These are phyloP conservation scores for Metschnikowia borealis DNA, from an alignment of 805 yeast genomes.

Conservation along the genomic window DNA sequence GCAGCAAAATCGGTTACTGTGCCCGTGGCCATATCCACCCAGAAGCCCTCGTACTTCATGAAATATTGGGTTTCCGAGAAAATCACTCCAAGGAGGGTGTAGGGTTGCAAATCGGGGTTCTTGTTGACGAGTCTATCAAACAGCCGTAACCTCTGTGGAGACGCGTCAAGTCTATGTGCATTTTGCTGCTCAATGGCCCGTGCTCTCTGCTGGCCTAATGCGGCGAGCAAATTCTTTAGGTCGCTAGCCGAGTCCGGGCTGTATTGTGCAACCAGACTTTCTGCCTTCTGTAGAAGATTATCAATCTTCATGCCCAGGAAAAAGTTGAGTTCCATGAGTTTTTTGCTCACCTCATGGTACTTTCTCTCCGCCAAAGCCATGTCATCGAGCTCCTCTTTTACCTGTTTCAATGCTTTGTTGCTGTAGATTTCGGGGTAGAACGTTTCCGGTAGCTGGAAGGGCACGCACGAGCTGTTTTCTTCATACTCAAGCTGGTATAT, in stretches of 20 bases:
- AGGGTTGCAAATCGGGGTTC: slow-evolving; percentile 17
- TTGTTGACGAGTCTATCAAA: slow-evolving; percentile 9
- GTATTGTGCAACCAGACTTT: slow-evolving; percentile 19
- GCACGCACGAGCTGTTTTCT: slow-evolving; percentile 17
- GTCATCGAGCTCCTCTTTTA: slow-evolving; percentile 20
- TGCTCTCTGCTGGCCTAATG: slow-evolving; percentile 19
- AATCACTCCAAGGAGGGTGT: slow-evolving; percentile 29
- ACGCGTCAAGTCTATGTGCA: slow-evolving; percentile 17
- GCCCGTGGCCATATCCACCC: slow-evolving; percentile 15
- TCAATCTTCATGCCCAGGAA: slow-evolving; percentile 39
- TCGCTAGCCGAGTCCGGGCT: slow-evolving; percentile 18
- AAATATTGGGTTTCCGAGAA: slow-evolving; percentile 29
- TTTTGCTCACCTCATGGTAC: slow-evolving; percentile 20
- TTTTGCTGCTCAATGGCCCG: slow-evolving; percentile 21
- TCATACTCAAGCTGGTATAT: slow-evolving; percentile 30
- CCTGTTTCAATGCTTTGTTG: slow-evolving; percentile 16
- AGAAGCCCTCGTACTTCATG: slow-evolving; percentile 6
- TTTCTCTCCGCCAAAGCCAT: slow-evolving; percentile 15
- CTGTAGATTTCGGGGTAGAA: slow-evolving; percentile 36
- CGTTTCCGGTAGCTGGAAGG: slow-evolving; percentile 27
- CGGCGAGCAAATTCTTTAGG: slow-evolving; percentile 18
- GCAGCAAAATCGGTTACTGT: slow-evolving; percentile 12
- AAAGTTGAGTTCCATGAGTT: slow-evolving; percentile 30
- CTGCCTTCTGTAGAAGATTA: slow-evolving; percentile 23
- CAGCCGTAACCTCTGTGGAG: slow-evolving; percentile 5